Conservation (phyloP, 2,329 filamentous ascomycete species). For the Fonsecaea erecta region DNA sequence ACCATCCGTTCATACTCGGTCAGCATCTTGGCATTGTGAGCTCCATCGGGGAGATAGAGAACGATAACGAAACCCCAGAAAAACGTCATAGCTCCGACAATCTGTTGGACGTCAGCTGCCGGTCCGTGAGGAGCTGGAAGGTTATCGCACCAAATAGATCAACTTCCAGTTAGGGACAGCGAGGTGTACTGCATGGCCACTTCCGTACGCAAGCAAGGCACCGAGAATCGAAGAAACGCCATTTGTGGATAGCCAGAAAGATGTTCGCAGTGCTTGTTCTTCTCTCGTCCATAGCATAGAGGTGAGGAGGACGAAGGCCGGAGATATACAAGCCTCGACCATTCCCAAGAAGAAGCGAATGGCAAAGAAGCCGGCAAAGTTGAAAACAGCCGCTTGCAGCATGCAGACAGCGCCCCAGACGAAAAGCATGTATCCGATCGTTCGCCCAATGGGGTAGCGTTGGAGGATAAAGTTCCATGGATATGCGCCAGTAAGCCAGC, state of each 20-base stretch:
- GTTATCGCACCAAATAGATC: slow-evolving; percentile 43
- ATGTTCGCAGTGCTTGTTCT: slow-evolving; percentile 46
- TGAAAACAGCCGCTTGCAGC: slow-evolving; percentile 46
- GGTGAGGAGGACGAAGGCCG: slow-evolving; percentile 43
- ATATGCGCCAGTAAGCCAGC: slow-evolving; percentile 48
- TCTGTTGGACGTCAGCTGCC: slow-evolving; percentile 28
- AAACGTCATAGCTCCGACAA: slow-evolving; percentile 52
- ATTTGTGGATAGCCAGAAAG: slow-evolving; percentile 46
- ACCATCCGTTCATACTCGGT: slow-evolving; percentile 47
- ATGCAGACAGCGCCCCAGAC: slow-evolving; percentile 51
- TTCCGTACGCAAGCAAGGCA: slow-evolving; percentile 45
- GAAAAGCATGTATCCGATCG: slow-evolving; percentile 48
- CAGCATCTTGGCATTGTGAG: slow-evolving; percentile 46
- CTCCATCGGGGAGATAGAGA: slow-evolving; percentile 46
- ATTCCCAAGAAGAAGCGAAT: slow-evolving; percentile 55
- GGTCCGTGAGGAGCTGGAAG: background rate
- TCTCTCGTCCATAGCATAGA: slow-evolving; percentile 47
- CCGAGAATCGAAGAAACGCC: slow-evolving; percentile 46
- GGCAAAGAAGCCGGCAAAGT: slow-evolving; percentile 51
- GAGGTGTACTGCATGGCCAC: slow-evolving; percentile 42
- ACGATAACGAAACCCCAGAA: slow-evolving; percentile 46
- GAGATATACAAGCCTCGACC: slow-evolving; percentile 42
- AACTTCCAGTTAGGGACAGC: slow-evolving; percentile 44
- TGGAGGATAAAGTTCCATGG: slow-evolving; percentile 51
- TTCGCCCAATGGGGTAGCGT: slow-evolving; percentile 49